Conservation (phyloP, 768 basidiomycete species). For the Suillus variegatus region DNA sequence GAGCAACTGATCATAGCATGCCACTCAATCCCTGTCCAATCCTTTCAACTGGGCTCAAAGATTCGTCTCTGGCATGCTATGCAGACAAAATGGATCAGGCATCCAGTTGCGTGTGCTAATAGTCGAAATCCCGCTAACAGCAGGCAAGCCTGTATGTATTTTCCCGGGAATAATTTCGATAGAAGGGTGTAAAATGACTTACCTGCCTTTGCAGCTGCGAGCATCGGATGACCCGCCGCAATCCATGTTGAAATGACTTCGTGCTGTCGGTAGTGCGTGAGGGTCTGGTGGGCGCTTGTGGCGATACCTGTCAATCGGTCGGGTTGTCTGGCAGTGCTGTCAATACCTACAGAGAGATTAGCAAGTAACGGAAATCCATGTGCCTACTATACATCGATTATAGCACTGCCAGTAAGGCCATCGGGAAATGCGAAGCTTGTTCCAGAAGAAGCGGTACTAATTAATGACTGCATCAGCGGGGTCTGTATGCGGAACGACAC, state of each 20-base stretch:
- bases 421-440: constrained; percentile 21
- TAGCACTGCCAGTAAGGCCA: constrained; percentile 21
- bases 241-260: constrained; percentile 21
- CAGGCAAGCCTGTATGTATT: too few relatives aligned
- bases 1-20: too few relatives aligned
- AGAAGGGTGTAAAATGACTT: constrained; percentile 12
- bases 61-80: too few relatives aligned
- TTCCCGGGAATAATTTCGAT: constrained; percentile 7
- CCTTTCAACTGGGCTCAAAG: too few relatives aligned
- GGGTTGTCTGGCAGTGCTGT: constrained; percentile 12
- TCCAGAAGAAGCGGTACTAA: constrained; percentile 20
- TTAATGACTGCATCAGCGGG: background rate
- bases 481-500: background rate
- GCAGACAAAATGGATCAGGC: too few relatives aligned
- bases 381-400: constrained; percentile 20
- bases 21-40: too few relatives aligned
- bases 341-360: constrained; percentile 10
- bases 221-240: constrained; percentile 21
- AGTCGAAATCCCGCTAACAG: too few relatives aligned
- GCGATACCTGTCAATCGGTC: constrained; percentile 21
- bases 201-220: constrained; percentile 17
- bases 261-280: constrained; percentile 16
- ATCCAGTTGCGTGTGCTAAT: too few relatives aligned
- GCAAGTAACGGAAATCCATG: background rate
- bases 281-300: constrained; percentile 16